These are phyloP conservation scores for Auricularia sp. DNA, from an alignment of 768 basidiomycete genomes.

Conservation along the genomic window DNA sequence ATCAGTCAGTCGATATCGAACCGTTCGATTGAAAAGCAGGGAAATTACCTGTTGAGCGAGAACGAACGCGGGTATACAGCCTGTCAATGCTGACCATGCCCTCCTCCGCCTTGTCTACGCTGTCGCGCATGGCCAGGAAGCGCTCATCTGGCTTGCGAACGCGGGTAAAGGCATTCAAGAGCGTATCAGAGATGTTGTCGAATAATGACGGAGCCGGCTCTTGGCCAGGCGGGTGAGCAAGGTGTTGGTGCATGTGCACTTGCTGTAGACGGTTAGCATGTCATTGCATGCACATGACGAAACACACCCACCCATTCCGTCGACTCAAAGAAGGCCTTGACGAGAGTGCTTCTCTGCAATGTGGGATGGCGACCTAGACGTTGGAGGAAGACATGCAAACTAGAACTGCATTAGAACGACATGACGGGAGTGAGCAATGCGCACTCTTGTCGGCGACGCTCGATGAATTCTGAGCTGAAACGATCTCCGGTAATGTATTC, in stretches of 20 bases:
- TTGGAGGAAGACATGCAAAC: slow-evolving; percentile 86
- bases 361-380: slow-evolving; percentile 91
- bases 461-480: slow-evolving; percentile 96
- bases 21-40: slow-evolving; percentile 18
- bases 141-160: slow-evolving; percentile 96
- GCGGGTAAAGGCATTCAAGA: slow-evolving; percentile 90
- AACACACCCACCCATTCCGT: slow-evolving; percentile 83
- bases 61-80: slow-evolving; percentile 66
- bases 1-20: slow-evolving; percentile 1
- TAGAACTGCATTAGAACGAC: slow-evolving; percentile 21
- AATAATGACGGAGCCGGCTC: slow-evolving; percentile 73
- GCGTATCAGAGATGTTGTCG: slow-evolving; percentile 91
- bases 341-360: slow-evolving; percentile 78
- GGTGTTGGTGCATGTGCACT: slow-evolving; percentile 93
- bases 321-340: slow-evolving; percentile 92
- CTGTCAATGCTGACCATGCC: slow-evolving; percentile 76
- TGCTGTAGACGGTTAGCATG: slow-evolving; percentile 40
- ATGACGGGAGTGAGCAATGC: slow-evolving; percentile 19
- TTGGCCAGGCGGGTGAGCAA: slow-evolving; percentile 84
- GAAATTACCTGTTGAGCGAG: slow-evolving; percentile 67
- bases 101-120: slow-evolving; percentile 94
- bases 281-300: not conserved
- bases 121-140: slow-evolving; percentile 85
- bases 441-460: slow-evolving; percentile 80
- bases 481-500: slow-evolving; percentile 97